Evolutionary conservation across 305 asterid genomes (phyloP), one percentile per base, ranked within the genome.

Genomic region (Fraxinus paxiana): DNA sequence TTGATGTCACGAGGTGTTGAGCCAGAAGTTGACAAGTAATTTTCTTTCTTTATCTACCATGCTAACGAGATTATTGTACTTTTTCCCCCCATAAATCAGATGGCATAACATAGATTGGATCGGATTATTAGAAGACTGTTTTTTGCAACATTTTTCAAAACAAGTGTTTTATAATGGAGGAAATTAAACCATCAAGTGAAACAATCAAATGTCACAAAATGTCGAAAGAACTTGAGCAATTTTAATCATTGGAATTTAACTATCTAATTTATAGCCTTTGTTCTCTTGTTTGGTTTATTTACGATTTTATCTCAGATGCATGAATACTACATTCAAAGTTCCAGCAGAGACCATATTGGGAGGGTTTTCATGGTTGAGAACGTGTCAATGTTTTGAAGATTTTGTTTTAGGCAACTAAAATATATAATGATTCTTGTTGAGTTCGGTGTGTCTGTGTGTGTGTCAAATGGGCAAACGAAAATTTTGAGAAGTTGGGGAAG

Each of bases 21-120:
- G 83, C 99, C 99, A 6, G 94, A 96, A 96, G 99, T 96, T 81
- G 98, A 96, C 96, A 94, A 94, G 98, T 96, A 92, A 82, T 75
- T 73, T 79, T 15, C 34, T 56, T 77, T 74, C 82, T 51, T 77
- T 46, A 35, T 69, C 77, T 69, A 75, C 46, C 85, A 15, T 67
- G 48, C 18, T 37, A 41, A 37, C 22, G 18, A 34, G 20, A 3
- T 75, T n/a, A 22, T 26, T 28, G 26, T 76, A 76, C 33, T 51
- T 77, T 77, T 35, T 2, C 26, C 13, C 70, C 70, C 13, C 70
- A 34, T 46, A 31, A 20, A 35, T 24, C 10, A 24, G 67, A 72
- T 37, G 30, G 33, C 59, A 41, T 69, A 69, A 26, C 72, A 35
- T 33, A 28, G 30, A 74, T 81, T 24, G 26, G 31, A 61, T 61